phyloP scores from a whole-genome alignment of 2,329 filamentous ascomycete species.

The Neonectria ditissima region DNA sequence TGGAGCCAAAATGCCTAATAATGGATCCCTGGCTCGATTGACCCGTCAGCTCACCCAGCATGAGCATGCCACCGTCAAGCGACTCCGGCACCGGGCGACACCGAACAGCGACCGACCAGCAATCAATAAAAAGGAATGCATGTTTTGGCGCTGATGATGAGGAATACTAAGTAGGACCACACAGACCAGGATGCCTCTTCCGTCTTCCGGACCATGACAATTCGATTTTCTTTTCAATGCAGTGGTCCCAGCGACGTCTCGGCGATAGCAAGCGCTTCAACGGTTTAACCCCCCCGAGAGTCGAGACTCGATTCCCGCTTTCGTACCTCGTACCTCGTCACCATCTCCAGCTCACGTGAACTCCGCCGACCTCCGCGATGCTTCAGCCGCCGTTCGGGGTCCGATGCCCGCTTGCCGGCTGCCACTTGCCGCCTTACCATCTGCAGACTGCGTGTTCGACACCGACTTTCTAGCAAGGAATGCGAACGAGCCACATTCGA shows the following conservation, averaged over 20 bases:
- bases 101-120: conserved; percentile 32
- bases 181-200: conserved; percentile 5
- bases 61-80: conserved; percentile 45
- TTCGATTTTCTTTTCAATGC: conserved; percentile 23
- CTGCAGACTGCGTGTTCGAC: conserved; percentile 31
- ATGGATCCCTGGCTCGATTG: conserved; percentile 36
- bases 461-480: conserved; percentile 39
- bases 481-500: conserved; percentile 18
- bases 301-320: conserved; percentile 9
- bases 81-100: conserved; percentile 35
- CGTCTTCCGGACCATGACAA: not conserved
- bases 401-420: conserved; percentile 21
- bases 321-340: not conserved
- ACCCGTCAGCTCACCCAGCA: conserved; percentile 43
- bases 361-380: conserved; percentile 14
- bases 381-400: conserved; percentile 24
- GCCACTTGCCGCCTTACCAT: conserved; percentile 14
- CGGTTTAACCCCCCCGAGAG: not conserved
- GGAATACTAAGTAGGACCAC: not conserved
- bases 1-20: conserved; percentile 41
- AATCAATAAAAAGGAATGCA: conserved; percentile 29
- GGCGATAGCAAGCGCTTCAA: not conserved
- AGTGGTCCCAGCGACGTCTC: conserved; percentile 17
- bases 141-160: conserved; percentile 37
- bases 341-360: conserved; percentile 22